phyloP scores from a whole-genome alignment of 2,329 filamentous ascomycete species.

The Pseudogymnoascus sp. region DNA sequence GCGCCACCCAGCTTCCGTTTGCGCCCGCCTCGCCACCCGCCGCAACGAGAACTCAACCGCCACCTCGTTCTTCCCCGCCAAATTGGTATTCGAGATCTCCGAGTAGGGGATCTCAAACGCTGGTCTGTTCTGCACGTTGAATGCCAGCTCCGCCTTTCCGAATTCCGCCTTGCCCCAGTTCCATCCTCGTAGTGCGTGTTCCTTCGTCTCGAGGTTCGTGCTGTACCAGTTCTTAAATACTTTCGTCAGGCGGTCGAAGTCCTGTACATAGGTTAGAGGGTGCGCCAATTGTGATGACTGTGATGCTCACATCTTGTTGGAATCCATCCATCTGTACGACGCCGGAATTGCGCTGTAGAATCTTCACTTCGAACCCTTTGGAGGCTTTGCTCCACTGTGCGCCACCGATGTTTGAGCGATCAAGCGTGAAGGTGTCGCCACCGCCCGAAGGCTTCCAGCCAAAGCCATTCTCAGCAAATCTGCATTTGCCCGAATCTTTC shows the following conservation, averaged over 20 bases:
- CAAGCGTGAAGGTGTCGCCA: conserved; percentile 89
- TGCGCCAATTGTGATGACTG: conserved; percentile 14
- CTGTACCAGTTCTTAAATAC: conserved; percentile 99
- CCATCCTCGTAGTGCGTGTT: conserved; percentile 93
- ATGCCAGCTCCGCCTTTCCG: conserved; percentile 86
- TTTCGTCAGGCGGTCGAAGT: conserved; percentile 84
- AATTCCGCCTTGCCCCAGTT: conserved; percentile 99
- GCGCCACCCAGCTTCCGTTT: conserved; percentile 70
- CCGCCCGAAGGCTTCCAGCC: conserved; percentile 89
- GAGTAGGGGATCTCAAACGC: conserved; percentile 96
- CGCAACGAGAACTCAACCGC: conserved; percentile 84
- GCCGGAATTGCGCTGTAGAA: conserved; percentile 74
- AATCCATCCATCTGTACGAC: conserved; percentile 95
- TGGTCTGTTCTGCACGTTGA: conserved; percentile 94
- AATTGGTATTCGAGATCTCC: conserved; percentile 94
- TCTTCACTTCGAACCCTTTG: conserved; percentile 89
- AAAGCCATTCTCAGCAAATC: conserved; percentile 88
- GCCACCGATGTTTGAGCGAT: conserved; percentile 73
- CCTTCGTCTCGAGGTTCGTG: conserved; percentile 82
- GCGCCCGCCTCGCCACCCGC: conserved; percentile 65
- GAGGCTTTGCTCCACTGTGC: conserved; percentile 94
- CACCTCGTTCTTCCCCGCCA: conserved; percentile 96
- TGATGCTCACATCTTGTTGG: conserved; percentile 61
- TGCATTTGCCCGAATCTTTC: conserved; percentile 84
- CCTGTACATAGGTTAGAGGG: conserved; percentile 39